Conservation (phyloP, 805 yeast species). For the Yamadazyma laniorum region DNA sequence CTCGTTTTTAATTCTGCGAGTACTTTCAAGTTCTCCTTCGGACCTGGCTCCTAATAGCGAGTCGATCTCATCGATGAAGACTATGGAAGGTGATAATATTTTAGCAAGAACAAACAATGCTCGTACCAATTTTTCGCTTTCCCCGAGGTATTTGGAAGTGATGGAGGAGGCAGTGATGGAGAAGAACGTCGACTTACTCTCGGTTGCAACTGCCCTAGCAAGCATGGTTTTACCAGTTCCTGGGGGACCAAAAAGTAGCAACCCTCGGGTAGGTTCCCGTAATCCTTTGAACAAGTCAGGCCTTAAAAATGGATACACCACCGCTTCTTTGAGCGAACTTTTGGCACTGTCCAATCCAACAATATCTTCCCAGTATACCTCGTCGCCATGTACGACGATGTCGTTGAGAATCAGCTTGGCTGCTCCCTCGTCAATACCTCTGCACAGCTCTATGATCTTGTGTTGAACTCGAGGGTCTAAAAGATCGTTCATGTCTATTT, state of each 20-base stretch:
- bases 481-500: constrained; percentile 20
- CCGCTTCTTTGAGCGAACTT: constrained; percentile 85
- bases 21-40: constrained; percentile 80
- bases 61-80: constrained; percentile 95
- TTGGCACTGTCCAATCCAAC: constrained; percentile 92
- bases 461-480: constrained; percentile 31
- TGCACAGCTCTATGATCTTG: constrained; percentile 42
- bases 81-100: constrained; percentile 86
- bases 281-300: constrained; percentile 91
- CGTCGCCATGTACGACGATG: constrained; percentile 85
- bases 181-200: constrained; percentile 89
- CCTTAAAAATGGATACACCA: constrained; percentile 90
- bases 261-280: constrained; percentile 94
- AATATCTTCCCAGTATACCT: constrained; percentile 91
- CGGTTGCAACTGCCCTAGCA: constrained; percentile 95
- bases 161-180: constrained; percentile 82
- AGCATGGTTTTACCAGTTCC: constrained; percentile 99
- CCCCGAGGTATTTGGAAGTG: constrained; percentile 86
- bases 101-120: constrained; percentile 84
- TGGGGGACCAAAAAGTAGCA: constrained; percentile 95
- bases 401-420: constrained; percentile 86
- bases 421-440: constrained; percentile 75
- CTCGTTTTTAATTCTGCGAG: constrained; percentile 87
- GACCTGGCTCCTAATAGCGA: constrained; percentile 78
- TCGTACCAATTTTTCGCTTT: constrained; percentile 87